Evolutionary conservation across 2,329 filamentous ascomycete species (phyloP), one percentile per base, ranked within the genome.

Genomic region (Amauroascus niger): DNA sequence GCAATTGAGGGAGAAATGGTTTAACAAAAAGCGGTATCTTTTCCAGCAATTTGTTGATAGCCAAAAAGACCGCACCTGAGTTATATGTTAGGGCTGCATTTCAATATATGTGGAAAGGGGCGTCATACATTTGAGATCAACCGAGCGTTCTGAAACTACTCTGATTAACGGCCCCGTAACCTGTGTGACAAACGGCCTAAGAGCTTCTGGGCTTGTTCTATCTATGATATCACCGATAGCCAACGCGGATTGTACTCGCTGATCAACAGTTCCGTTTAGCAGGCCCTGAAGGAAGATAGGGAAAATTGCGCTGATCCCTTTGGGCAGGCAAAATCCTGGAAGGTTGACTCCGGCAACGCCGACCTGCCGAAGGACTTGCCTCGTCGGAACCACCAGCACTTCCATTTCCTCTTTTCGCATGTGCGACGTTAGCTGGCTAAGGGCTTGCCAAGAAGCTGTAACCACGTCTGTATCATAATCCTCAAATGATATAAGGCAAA

Each of bases 321-420:
- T 98, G 1, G 91, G 93, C 54, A 97, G 75, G 33, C 76, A 77
- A 74, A 98, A 98, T 33, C 93, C 94, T 37, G 89, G 82, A 45
- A 98, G 76, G 64, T 90, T 84, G 39, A 84, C 79, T 26, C 93
- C 93, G 40, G 89, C 75, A 43, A 95, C 87, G 62, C 94, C 93
- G 45, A 97, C 87, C 64, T 91, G 88, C 60, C 87, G 83, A 52
- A 98, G 77, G 1, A 87, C 84, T 69, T 94, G 87, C 55, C 91
- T 79, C 1, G 91, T 95, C 0, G 91, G 93, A 52, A 82, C 75
- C 16, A 95, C 89, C 44, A 98, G 78, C 0, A 86, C 83, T 66
- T 98, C 94, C 93, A 98, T 97, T 71, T 97, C 91, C 67, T 98
- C 94, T 70, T 98, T 98, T 66, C 84, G 85, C 57, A 98, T 79